Conservation (phyloP, 2,329 filamentous ascomycete species). For the Verticillium dahliae region DNA sequence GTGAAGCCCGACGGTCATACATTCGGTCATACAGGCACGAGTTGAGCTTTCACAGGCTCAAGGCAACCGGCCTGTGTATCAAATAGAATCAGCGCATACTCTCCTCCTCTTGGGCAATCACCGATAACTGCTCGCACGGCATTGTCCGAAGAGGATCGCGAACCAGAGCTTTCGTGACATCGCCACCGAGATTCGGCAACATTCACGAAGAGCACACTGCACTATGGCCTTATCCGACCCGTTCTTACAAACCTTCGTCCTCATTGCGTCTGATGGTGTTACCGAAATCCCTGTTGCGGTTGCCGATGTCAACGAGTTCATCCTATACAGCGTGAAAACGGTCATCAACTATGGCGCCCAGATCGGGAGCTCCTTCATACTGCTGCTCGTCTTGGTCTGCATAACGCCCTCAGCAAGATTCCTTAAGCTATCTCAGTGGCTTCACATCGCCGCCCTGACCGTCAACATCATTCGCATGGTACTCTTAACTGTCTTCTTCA, state of each 20-base stretch:
- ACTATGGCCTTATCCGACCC: slow-evolving; percentile 22
- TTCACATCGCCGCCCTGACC: slow-evolving; percentile 57
- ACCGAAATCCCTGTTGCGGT: slow-evolving; percentile 24
- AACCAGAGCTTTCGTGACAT: too few species aligned
- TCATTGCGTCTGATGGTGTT: slow-evolving; percentile 24
- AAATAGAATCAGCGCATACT: too few species aligned
- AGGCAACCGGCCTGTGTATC: not conserved
- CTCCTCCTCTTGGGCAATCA: not conserved
- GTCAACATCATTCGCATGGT: slow-evolving; percentile 54
- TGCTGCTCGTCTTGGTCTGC: slow-evolving; percentile 59
- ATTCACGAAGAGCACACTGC: not conserved
- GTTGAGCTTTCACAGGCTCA: not conserved
- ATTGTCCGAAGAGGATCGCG: not conserved
- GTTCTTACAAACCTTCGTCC: slow-evolving; percentile 25
- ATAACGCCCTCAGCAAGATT: slow-evolving; percentile 63
- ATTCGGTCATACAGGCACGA: not conserved
- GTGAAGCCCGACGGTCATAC: not conserved
- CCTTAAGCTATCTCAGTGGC: slow-evolving; percentile 53
- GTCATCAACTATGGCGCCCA: slow-evolving; percentile 63
- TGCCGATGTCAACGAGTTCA: slow-evolving; percentile 22
- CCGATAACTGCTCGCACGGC: not conserved
- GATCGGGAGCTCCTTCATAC: slow-evolving; percentile 59
- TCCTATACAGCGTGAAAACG: slow-evolving; percentile 24
- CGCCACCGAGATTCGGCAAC: not conserved
- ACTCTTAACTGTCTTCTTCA: slow-evolving; percentile 52